These are phyloP conservation scores for Akanthomyces muscarius DNA, from an alignment of 2,329 filamentous ascomycete genomes.

Conservation along the genomic window DNA sequence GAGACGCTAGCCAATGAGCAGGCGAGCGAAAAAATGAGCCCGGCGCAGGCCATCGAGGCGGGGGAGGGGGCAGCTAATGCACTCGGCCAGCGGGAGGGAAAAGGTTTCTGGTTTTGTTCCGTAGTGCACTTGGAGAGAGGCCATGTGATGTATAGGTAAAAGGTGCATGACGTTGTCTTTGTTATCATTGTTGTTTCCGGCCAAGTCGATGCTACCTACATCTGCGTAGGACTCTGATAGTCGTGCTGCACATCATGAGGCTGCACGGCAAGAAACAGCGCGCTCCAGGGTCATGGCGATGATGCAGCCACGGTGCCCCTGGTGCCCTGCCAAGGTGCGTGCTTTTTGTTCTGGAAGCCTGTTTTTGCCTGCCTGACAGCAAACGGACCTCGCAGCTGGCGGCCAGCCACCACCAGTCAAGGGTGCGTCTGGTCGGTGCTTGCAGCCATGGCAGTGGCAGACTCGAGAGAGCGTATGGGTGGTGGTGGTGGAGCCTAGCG, in stretches of 20 bases:
- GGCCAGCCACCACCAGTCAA: not conserved
- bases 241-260: not conserved
- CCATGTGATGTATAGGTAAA: constrained; percentile 1
- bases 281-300: not conserved
- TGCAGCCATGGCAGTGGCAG: too few relatives aligned
- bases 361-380: not conserved
- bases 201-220: not conserved
- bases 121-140: not conserved
- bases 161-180: not conserved
- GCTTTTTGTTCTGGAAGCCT: constrained; percentile 6
- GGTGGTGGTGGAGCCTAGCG: not conserved
- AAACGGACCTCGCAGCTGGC: not conserved
- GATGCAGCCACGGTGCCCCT: not conserved
- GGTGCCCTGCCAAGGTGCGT: not conserved
- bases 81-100: not conserved
- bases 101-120: not conserved
- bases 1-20: not conserved
- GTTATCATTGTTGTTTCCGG: not conserved
- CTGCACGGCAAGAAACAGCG: not conserved
- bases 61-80: constrained; percentile 9
- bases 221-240: not conserved
- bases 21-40: not conserved
- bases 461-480: not conserved
- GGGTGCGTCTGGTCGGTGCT: too few relatives aligned
- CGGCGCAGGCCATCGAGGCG: not conserved